Percentiles rank a stretch among this genome's conserved stretches.
Conservation (phyloP, 2,329 filamentous ascomycete species). For the Neurospora crassa region DNA sequence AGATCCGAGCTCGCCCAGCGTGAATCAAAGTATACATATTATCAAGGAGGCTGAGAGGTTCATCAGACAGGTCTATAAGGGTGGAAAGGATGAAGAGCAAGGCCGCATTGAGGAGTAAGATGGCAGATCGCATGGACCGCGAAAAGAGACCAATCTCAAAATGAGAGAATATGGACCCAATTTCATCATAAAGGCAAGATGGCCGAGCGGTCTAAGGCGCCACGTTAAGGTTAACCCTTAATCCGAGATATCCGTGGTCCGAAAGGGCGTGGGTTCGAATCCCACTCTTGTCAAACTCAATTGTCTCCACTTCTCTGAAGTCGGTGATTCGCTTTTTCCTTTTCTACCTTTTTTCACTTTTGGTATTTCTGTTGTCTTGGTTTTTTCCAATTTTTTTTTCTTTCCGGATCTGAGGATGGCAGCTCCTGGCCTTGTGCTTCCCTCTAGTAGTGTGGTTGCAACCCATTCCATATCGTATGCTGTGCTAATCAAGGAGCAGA, state of each 20-base stretch:
- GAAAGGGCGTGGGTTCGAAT: too few relatives aligned
- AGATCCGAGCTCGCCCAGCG: constrained; percentile 32
- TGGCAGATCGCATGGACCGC: background rate
- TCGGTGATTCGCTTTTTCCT: background rate
- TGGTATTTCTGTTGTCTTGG: background rate
- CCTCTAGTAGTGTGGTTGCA: background rate
- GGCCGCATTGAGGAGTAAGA: background rate
- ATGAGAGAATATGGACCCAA: background rate
- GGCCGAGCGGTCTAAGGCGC: background rate
- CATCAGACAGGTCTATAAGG: constrained; percentile 26
- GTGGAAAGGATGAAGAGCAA: background rate
- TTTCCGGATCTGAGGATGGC: background rate
- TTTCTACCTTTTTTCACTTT: background rate
- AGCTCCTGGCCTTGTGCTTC: too few relatives aligned
- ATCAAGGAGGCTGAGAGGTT: constrained; percentile 34
- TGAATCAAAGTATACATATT: constrained; percentile 35
- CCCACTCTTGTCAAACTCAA: background rate
- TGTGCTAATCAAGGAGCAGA: background rate
- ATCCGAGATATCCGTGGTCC: too few relatives aligned
- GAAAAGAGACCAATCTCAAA: background rate
- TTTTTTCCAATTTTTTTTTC: too few relatives aligned
- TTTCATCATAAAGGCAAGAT: background rate
- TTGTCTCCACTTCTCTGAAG: background rate
- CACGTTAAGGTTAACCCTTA: too few relatives aligned
- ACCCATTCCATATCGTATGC: background rate